These are phyloP conservation scores for Penicillium roqueforti DNA, from an alignment of 495 filamentous ascomycete genomes.

Conservation along the genomic window DNA sequence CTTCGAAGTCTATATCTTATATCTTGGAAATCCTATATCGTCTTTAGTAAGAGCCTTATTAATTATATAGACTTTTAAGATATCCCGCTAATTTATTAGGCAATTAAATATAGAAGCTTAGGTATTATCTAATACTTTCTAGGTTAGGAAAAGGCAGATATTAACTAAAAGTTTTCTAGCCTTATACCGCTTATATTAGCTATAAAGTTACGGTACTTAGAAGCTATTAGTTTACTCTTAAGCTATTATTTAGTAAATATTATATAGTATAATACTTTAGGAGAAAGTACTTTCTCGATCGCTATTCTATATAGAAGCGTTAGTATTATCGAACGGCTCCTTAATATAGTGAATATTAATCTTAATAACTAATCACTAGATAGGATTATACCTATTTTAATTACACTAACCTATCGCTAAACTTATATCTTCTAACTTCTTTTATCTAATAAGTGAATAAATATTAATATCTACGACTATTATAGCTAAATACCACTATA, in stretches of 20 bases:
- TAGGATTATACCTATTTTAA: not conserved
- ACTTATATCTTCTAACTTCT: not conserved
- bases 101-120: constrained; percentile 1
- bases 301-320: not conserved
- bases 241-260: not conserved
- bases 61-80: not conserved
- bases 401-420: not conserved
- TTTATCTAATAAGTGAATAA: not conserved
- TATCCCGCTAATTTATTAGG: not conserved
- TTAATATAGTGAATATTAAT: no score
- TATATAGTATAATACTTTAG: not conserved
- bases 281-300: constrained; percentile 1
- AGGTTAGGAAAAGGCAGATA: not conserved
- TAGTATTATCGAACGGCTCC: not conserved
- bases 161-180: not conserved
- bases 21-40: not conserved
- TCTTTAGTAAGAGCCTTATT: constrained; percentile 1
- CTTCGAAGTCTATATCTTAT: not conserved
- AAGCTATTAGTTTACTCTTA: not conserved
- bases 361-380: no score
- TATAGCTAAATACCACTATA: not conserved
- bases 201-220: constrained; percentile 3
- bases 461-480: not conserved
- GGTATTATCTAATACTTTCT: not conserved
- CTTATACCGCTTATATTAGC: not conserved